These are phyloP conservation scores for Phytopythium helicoides DNA, from an alignment of 352 stramenopile species.

Conservation along the genomic window DNA sequence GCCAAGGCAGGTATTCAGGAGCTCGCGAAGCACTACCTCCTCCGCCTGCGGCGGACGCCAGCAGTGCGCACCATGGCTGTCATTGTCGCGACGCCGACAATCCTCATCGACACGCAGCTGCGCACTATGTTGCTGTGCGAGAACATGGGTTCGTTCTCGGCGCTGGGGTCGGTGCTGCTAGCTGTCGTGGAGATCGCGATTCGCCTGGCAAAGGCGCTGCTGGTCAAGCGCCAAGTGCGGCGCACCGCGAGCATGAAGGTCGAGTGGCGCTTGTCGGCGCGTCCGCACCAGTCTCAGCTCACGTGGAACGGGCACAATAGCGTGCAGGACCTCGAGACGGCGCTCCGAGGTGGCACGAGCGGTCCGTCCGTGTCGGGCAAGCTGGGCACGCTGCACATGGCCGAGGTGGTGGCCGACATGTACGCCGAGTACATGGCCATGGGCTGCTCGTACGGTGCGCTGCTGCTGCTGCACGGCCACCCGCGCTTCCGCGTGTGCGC, in stretches of 20 bases:
- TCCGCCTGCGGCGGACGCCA: slow-evolving; percentile 9
- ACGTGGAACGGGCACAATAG: slow-evolving; percentile 5
- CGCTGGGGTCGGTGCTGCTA: slow-evolving; percentile 21
- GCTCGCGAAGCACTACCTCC: slow-evolving; percentile 17
- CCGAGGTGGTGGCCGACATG: slow-evolving; percentile 30
- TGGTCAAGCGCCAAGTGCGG: slow-evolving; percentile 13
- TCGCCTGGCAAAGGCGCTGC: slow-evolving; percentile 16
- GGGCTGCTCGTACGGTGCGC: slow-evolving; percentile 27
- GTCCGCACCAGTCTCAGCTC: neutral
- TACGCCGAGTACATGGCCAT: slow-evolving; percentile 50
- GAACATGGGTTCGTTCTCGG: slow-evolving; percentile 9
- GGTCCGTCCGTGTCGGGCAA: neutral
- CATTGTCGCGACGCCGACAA: slow-evolving; percentile 19
- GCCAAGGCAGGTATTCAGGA: slow-evolving; percentile 19
- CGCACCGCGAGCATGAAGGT: slow-evolving; percentile 1
- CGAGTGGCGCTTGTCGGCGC: neutral
- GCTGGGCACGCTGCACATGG: slow-evolving; percentile 18
- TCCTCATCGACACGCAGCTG: slow-evolving; percentile 27
- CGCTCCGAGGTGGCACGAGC: slow-evolving; percentile 1
- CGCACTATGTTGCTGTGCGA: slow-evolving; percentile 22
- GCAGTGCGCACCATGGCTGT: slow-evolving; percentile 21
- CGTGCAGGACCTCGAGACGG: slow-evolving; percentile 7
- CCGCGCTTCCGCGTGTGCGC: slow-evolving; percentile 19
- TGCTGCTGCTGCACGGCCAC: slow-evolving; percentile 31
- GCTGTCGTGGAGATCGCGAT: slow-evolving; percentile 23